Evolutionary conservation across 192 early-diverging fungal species (phyloP), one percentile per base, ranked within the genome.

Genomic region (Diversispora epigaea): DNA sequence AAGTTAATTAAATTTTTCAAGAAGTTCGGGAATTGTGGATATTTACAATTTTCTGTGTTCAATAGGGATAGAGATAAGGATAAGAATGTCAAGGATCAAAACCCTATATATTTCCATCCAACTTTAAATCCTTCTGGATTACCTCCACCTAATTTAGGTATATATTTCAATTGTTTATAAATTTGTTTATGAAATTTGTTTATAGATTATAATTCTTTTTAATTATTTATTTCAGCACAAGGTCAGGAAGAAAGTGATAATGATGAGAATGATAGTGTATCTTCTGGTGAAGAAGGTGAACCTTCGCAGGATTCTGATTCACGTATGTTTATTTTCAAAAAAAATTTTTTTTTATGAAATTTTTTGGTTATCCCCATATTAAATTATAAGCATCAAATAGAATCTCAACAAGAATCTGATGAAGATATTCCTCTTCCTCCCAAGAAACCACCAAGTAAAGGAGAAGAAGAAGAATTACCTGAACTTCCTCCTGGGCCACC

Each of bases 91-190:
- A 73, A 54, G 22, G 56, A 60, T 44, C 56, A 63, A 17, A 61
- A 17, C 4, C 71, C 71, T 0, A 19, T 73, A 62, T 61, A 73
- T 32, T 73, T 73, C 17, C 71, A 73, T 50, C 71, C 71, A 46
- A 62, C 71, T 14, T 40, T 73, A 46, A 75, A 75, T 75, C 61
- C 73, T 64, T 75, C 73, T 21, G 73, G 61, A 54, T 52, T 64
- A 40, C 61, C 46, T 1, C 46, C 60, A n/a, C 44, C 61, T 5
- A 57, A 25, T 14, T 21, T 50, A 14, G 17, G 4, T 9, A 68
- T 15, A 19, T 10, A 52, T 71, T 43, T 39, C 4, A 10, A 32
- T 62, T 39, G 39, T 32, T 32, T 32, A 32, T 32, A 32, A 32
- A 0, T 32, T 32, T 32, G 25, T 0, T 32, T 32, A 15, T 62